Percentiles rank a stretch among this genome's conserved stretches.
Evolutionary conservation across 23 red algal species (phyloP).

Genomic region (Chondrus crispus): DNA sequence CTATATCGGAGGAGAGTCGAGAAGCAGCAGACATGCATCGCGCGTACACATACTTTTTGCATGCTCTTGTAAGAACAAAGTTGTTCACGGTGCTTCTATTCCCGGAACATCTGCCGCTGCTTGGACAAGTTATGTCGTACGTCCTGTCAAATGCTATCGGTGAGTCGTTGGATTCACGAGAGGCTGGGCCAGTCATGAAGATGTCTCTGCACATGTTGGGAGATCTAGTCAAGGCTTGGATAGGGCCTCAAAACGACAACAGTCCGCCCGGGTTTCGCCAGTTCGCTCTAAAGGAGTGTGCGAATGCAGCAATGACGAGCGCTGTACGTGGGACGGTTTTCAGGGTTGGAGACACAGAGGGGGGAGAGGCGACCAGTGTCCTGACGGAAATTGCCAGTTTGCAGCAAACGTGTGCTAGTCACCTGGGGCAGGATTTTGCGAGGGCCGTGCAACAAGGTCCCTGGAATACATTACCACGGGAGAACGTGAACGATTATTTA

Average conservation of each 20-base stretch:
- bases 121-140: constrained; percentile 34
- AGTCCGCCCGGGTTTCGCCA: constrained; percentile 32
- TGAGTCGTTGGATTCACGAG: constrained; percentile 44
- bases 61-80: constrained; percentile 42
- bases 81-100: constrained; percentile 14
- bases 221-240: constrained; percentile 46
- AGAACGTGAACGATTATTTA: background rate
- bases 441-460: background rate
- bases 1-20: constrained; percentile 54
- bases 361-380: constrained; percentile 24
- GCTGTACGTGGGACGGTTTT: constrained; percentile 32
- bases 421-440: background rate
- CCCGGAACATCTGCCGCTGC: background rate
- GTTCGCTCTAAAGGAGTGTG: constrained; percentile 36
- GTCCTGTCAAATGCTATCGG: constrained; percentile 46
- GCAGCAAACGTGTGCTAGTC: background rate
- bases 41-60: constrained; percentile 55
- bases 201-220: constrained; percentile 55
- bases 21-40: constrained; percentile 62
- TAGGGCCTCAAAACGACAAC: background rate
- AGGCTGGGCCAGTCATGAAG: constrained; percentile 48
- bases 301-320: constrained; percentile 1
- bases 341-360: constrained; percentile 21
- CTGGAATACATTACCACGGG: background rate
- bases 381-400: constrained; percentile 39